Base-by-base conservation (phyloP, 768 basidiomycete species). In the Tricholoma flavovirens region DNA sequence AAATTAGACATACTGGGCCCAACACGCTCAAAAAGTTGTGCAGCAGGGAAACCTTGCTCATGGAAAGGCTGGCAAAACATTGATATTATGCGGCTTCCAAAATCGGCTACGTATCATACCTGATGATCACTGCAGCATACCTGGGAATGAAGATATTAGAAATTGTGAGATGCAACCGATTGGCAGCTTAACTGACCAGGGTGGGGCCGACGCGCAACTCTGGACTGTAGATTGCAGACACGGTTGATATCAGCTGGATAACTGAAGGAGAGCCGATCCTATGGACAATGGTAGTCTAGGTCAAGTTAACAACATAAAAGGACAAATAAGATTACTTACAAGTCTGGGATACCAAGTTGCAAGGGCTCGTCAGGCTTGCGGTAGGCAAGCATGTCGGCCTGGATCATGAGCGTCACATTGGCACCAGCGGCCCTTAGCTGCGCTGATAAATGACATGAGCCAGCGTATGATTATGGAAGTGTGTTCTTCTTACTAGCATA, bases 71-170 rank as follows among this genome's bases (percentile, higher is more conserved):
- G 55, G 5, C 52, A 19, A 42, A 14, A 17, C 1, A 42, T 4
- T 42, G 5, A 17, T 19, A 10, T 8, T 8, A 4, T 19, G 8
- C 1, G 38, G 8, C 10, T 42, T 8, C 5, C 1, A 42, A 9
- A 10, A 17, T 4, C 8, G 3, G 10, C 2, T 42, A 3, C 19
- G 8, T 15, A 10, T 5, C 60, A 26, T 70, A 82, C 87, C 77
- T 92, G 90, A 66, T 96, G 91, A 63, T 95, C 94, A 62, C 91
- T 93, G 73, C 94, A 97, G 71, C 93, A 97, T 24, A 82, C 91
- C 73, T 87, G 56, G 4, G 60, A 33, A 8, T 43, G 40, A 26
- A 56, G 49, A 32, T 24, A 36, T 53, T 26, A 42, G 19, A 56
- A 40, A 49, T 12, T 6, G 26, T 26, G 19, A 24, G 51, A 21